Evolutionary conservation across 192 early-diverging fungal genomes (phyloP), one percentile per base, ranked within the genome.

Genomic region (Mortierella hygrophila): DNA sequence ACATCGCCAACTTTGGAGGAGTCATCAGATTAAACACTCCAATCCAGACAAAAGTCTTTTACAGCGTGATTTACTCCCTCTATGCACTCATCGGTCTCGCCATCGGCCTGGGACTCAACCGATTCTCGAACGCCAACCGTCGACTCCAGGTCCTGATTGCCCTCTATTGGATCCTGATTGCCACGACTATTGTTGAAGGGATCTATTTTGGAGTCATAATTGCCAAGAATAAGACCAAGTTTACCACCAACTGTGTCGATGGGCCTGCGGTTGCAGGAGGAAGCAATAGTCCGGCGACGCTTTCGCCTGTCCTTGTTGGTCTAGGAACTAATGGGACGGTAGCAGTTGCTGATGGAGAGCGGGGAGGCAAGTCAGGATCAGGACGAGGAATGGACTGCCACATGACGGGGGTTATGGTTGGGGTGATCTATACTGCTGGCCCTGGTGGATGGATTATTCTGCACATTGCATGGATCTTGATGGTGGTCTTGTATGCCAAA

Each of bases 141-240:
- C 69, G 79, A 13, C 63, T 86, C 52, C 72, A 49, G 41, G 9
- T 72, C 23, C 60, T 86, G 1, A 86, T 86, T 9, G 13, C 37
- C 18, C 60, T 86, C 41, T 86, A 86, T 42, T 86, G 84, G 84
- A 42, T 86, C 49, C 55, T 86, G 8, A 81, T 86, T 63, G 47
- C 35, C 3, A 23, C 42, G 9, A 86, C 79, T 2, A 60, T 81
- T 21, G 26, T 78, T 15, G 84, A 86, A 16, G 84, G 84, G 37
- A 40, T 81, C 70, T 86, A 86, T 38, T 86, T 86, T 75, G 84
- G 84, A n/a, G 70, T 81, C 40, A 77, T 86, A 40, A 73, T 86
- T 16, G 73, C 84, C 3, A 81, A 78, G 47, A 79, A 77, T 29
- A 86, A 86, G 63, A 54, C 72, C 20, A 86, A 86, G 32, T 54